Evolutionary conservation across 2,329 filamentous ascomycete species (phyloP).

Genomic region (Ambrosiella cleistominuta): DNA sequence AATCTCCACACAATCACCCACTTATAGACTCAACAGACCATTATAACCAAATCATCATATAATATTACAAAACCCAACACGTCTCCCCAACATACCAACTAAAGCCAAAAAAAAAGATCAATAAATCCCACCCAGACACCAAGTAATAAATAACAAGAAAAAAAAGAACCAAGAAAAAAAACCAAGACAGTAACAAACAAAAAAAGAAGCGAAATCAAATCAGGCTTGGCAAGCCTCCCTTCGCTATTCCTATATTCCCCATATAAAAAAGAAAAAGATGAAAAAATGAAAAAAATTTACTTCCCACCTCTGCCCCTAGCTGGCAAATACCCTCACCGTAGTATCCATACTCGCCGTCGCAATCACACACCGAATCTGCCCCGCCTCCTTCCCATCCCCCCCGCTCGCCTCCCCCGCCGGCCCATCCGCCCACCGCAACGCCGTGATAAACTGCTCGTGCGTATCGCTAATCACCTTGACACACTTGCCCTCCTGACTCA

Average conservation of each 20-base stretch:
- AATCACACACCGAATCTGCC: constrained; percentile 60
- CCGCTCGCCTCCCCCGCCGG: constrained; percentile 46
- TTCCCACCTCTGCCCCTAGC: constrained; percentile 18
- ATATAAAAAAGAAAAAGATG: too few species aligned
- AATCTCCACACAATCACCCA: too few species aligned
- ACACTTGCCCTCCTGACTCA: constrained; percentile 76
- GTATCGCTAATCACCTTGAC: constrained; percentile 64
- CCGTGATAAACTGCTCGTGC: constrained; percentile 72
- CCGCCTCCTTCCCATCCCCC: constrained; percentile 22
- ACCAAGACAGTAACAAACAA: background rate
- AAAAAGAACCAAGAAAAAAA: background rate
- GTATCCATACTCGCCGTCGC: constrained; percentile 72
- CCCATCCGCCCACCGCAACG: constrained; percentile 69
- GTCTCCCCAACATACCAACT: background rate
- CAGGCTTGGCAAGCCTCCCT: background rate
- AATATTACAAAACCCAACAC: background rate
- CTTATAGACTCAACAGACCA: too few species aligned
- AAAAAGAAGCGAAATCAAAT: background rate
- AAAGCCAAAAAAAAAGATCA: background rate
- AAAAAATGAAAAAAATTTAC: background rate
- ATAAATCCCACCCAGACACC: background rate
- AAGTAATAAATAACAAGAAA: background rate
- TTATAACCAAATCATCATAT: too few species aligned
- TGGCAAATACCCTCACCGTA: constrained; percentile 61
- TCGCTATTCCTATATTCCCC: background rate